Conservation (phyloP, 441 rosid species). For the Hura crepitans region DNA sequence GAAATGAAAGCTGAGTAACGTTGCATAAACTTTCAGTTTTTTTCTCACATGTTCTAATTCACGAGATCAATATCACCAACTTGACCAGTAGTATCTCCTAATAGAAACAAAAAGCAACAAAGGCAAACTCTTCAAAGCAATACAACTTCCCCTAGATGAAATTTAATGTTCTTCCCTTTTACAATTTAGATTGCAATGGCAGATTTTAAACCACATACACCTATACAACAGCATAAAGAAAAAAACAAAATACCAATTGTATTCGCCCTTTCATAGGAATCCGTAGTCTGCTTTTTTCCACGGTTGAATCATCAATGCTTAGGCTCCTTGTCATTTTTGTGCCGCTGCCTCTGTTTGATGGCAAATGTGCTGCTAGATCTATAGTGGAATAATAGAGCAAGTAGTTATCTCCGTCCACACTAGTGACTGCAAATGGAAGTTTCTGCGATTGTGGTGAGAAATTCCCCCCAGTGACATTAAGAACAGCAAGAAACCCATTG, state of each 20-base stretch:
- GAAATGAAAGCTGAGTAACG: neutral
- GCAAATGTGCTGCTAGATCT: constrained; percentile 30
- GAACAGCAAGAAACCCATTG: constrained; percentile 54
- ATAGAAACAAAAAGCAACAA: too few relatives aligned
- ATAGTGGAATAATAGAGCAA: constrained; percentile 52
- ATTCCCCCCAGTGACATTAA: constrained; percentile 48
- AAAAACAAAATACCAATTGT: constrained; percentile 44
- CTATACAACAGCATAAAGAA: neutral
- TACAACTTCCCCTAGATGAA: neutral
- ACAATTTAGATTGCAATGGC: neutral
- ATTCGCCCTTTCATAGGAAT: constrained; percentile 54
- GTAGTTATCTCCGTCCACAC: constrained; percentile 53
- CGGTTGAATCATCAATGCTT: constrained; percentile 33
- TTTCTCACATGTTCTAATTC: neutral
- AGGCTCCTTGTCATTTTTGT: constrained; percentile 44
- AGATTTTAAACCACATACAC: neutral
- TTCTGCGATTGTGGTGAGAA: constrained; percentile 51
- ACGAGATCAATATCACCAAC: neutral
- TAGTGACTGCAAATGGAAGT: constrained; percentile 52
- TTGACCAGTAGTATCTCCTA: too few relatives aligned
- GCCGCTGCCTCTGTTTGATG: constrained; percentile 26
- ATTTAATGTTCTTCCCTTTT: neutral
- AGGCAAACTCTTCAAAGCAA: too few relatives aligned
- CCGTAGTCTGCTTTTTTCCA: constrained; percentile 38
- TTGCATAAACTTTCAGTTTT: neutral